Base-by-base conservation (phyloP, 2,329 filamentous ascomycete species). In the Calonectria crousiana region DNA sequence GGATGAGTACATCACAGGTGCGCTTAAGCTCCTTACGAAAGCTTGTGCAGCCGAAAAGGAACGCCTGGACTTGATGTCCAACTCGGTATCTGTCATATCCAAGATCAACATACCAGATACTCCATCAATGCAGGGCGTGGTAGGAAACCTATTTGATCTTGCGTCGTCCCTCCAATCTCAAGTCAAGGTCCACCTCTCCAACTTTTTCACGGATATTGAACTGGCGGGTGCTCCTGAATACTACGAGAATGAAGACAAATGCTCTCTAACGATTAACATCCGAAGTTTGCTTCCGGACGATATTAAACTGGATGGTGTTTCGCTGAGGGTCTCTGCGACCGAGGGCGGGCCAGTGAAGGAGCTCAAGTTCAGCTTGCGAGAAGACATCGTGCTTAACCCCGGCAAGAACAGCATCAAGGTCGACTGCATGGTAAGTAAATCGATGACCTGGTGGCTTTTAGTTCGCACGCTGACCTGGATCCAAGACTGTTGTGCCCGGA, bases 1-100 rank as follows among this genome's bases (percentile, higher is more conserved):
- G 74, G 94, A 96, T 67, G 95, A 98, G 75, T 97, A 95, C 80
- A 92, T 96, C 20, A 91, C 91, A 30, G 92, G 94, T 11, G 89
- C 95, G 11, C 87, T 98, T 18, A 93, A 94, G 79, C 86, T 98
- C 1, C 85, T 97, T 14, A 91, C 90, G 10, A 95, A 95, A 81
- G 90, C 91, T 0, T 92, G 90, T 5, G 85, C 85, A 0, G 87
- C 88, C 0, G 88, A 92, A 75, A 87, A 86, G 66, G 89, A 90
- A 23, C 86, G 87, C 30, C 81, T 89, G 6, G 80, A 84, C 34
- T 84, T 87, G 66, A 83, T 82, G 5, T 79, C 81, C 79, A 75
- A 76, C 8, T 69, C 79, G n/a, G 74, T 78, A 0, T 80, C 79
- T 3, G 77, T 71, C 8, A 65, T 76, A 52, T 67, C 74, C 30